Conservation (phyloP, 768 basidiomycete species). For the Pilatotrama ljubarskyi region DNA sequence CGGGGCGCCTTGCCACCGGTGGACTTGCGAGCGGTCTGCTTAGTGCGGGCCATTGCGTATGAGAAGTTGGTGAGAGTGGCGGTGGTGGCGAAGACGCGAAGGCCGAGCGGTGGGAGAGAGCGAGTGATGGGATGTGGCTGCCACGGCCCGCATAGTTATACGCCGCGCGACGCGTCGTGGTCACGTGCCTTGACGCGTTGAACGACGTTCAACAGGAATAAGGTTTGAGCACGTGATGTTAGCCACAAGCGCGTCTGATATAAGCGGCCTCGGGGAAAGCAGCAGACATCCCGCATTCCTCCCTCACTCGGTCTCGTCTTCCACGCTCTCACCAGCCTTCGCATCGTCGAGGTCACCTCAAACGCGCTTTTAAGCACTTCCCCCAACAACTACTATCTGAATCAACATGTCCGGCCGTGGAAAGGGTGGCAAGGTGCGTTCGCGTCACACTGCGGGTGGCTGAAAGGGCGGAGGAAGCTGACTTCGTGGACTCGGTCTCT, state of each 20-base stretch:
- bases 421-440: constrained; percentile 70
- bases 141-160: constrained; percentile 9
- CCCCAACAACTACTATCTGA: constrained; percentile 7
- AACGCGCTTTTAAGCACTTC: neutral
- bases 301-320: neutral
- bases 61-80: neutral
- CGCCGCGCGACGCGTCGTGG: constrained; percentile 10
- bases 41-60: constrained; percentile 68
- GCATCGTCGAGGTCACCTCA: neutral
- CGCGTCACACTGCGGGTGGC: neutral
- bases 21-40: constrained; percentile 88
- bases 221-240: constrained; percentile 16
- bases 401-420: constrained; percentile 73
- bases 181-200: constrained; percentile 22
- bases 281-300: neutral
- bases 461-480: neutral
- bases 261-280: neutral
- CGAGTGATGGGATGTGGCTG: neutral
- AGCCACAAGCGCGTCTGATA: constrained; percentile 17
- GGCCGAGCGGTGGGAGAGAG: neutral
- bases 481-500: neutral
- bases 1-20: constrained; percentile 76
- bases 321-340: neutral
- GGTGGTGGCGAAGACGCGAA: neutral
- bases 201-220: constrained; percentile 19